A percentile compares a stretch with the other conserved stretches of the same genome.
phyloP scores from a whole-genome alignment of 495 filamentous ascomycete genomes.

The Glonium stellatum region DNA sequence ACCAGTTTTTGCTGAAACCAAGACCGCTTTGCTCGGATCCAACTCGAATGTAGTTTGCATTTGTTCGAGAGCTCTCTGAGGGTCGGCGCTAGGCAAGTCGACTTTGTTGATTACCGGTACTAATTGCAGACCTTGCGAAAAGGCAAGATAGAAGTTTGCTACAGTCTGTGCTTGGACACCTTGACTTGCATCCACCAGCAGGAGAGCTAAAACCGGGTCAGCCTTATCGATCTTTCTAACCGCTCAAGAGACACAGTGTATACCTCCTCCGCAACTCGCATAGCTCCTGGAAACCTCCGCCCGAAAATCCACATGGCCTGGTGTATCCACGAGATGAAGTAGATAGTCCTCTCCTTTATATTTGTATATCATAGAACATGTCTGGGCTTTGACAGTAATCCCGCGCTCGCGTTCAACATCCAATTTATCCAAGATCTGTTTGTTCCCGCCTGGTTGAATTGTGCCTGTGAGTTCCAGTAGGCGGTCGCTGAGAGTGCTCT shows the following conservation, averaged over 20 bases:
- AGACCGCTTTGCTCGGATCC: constrained; percentile 69
- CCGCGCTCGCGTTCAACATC: constrained; percentile 94
- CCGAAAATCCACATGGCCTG: constrained; percentile 95
- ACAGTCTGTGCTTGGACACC: constrained; percentile 93
- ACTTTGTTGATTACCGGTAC: constrained; percentile 96
- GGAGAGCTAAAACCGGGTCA: constrained; percentile 47
- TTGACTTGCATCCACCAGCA: constrained; percentile 90
- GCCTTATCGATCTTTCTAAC: neutral
- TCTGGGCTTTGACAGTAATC: constrained; percentile 98
- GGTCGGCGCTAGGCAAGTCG: constrained; percentile 81
- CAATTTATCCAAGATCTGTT: constrained; percentile 93
- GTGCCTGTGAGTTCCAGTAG: constrained; percentile 93
- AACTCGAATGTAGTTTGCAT: constrained; percentile 80
- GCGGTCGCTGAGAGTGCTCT: constrained; percentile 86
- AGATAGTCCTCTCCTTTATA: constrained; percentile 81
- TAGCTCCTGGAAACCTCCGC: constrained; percentile 93
- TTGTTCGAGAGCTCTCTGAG: constrained; percentile 76
- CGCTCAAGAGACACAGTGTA: neutral
- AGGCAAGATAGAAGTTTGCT: constrained; percentile 95
- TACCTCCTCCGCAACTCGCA: constrained; percentile 76
- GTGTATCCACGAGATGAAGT: constrained; percentile 91
- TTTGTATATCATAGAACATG: constrained; percentile 94
- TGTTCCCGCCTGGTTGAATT: constrained; percentile 78
- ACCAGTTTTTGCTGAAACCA: constrained; percentile 91
- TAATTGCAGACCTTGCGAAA: constrained; percentile 77